Percentiles rank a stretch among this genome's conserved stretches.
phyloP scores from a whole-genome alignment of 176 grass and related monocot species.

The Guadua angustifolia region DNA sequence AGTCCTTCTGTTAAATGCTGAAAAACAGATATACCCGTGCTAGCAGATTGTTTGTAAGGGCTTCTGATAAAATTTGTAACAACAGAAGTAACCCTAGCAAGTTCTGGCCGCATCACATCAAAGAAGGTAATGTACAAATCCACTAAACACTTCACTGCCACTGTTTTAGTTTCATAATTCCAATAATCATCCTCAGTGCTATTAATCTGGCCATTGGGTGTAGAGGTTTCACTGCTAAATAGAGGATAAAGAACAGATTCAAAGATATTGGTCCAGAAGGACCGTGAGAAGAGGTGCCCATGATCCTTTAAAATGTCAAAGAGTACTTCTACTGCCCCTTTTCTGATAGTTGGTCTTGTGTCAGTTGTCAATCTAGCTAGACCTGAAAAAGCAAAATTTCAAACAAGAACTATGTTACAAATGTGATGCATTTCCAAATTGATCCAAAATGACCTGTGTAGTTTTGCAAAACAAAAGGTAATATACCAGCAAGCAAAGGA shows the following conservation, averaged over 20 bases:
- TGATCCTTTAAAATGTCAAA: conserved; percentile 96
- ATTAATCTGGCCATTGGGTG: conserved; percentile 47
- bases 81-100: conserved; percentile 67
- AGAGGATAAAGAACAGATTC: conserved; percentile 86
- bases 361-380: conserved; percentile 86
- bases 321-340: conserved; percentile 95
- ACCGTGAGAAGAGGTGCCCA: conserved; percentile 80
- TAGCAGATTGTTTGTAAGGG: conserved; percentile 78
- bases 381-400: conserved; percentile 56
- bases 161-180: conserved; percentile 68
- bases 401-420: conserved; percentile 36
- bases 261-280: conserved; percentile 84
- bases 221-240: conserved; percentile 57
- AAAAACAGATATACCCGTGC: conserved; percentile 70
- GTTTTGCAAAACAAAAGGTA: conserved; percentile 37
- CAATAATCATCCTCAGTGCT: conserved; percentile 66
- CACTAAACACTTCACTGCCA: conserved; percentile 79
- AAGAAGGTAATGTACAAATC: conserved; percentile 80
- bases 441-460: neutral
- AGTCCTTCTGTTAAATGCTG: conserved; percentile 73
- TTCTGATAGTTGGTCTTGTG: conserved; percentile 86
- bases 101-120: conserved; percentile 72
- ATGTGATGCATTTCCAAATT: conserved; percentile 34
- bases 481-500: conserved; percentile 82
- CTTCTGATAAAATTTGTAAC: conserved; percentile 75